Base-by-base conservation (phyloP, 1,139 yeast genomes). In the Hyphopichia pseudoburtonii region DNA sequence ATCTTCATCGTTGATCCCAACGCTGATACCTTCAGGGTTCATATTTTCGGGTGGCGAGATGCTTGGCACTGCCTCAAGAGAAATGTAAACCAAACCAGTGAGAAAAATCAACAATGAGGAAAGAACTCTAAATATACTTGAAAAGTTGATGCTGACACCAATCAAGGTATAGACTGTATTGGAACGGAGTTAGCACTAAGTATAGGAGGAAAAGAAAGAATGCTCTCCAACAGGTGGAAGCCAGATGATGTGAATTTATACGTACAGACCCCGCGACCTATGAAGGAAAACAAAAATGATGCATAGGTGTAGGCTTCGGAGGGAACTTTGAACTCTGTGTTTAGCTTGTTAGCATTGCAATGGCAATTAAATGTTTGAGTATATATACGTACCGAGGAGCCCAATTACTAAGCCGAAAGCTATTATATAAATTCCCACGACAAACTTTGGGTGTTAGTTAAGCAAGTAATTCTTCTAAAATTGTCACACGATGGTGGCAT, bases 221-320 rank as follows among this genome's bases (percentile, higher is more conserved):
- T 21, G 7, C 23, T 7, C 23, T 7, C 10, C 10, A 21, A 10
- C 23, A 21, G 10, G 7, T 24, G 14, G 14, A 9, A 24, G 14
- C 16, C 10, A 8, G 30, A 10, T 11, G 30, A 5, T 10, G 12
- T 28, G 19, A 11, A 17, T 32, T 14, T 9, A 45, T 52, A 72
- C 80, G 39, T 67, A 74, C 79, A 78, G 11, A 80, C 56, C 16
- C 96, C 96, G 51, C 96, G 76, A 4, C 96, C 96, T 14, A 86
- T 62, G 54, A 88, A 88, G 12, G 95, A 86, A 57, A 85, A 86
- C 48, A 86, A 67, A 52, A 89, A 88, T 2, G 95, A 85, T 15
- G 85, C 92, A 55, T 82, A 87, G 11, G 78, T 73, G 48, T 79
- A 73, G 8, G 89, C 77, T 47, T 80, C 78, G 2, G 86, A 76